Percentiles rank a stretch among this genome's conserved stretches.
Evolutionary conservation across 1,139 yeast species (phyloP).

Genomic region (Suhomyces taliae): DNA sequence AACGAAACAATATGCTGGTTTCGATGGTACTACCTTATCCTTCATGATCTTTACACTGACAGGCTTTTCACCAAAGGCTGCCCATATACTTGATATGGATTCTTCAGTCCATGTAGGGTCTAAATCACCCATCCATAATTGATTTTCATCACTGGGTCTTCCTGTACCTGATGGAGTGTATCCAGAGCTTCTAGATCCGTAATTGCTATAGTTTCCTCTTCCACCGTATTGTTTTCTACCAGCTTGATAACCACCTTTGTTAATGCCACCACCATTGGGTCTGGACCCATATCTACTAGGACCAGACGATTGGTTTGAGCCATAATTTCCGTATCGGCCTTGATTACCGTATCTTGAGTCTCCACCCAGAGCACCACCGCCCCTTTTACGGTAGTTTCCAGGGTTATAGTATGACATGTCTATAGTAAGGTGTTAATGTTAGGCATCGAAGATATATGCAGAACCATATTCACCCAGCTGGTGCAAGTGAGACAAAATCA

Average conservation of each 20-base stretch:
- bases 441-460: neutral
- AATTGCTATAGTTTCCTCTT: slow-evolving; percentile 3
- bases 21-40: slow-evolving; percentile 48
- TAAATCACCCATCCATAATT: slow-evolving; percentile 92
- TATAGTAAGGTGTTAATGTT: neutral
- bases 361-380: slow-evolving; percentile 2
- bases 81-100: slow-evolving; percentile 68
- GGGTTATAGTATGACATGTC: slow-evolving; percentile 15
- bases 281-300: slow-evolving; percentile 4
- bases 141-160: slow-evolving; percentile 18
- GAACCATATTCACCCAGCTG: neutral
- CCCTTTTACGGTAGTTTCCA: slow-evolving; percentile 8
- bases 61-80: slow-evolving; percentile 38
- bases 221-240: slow-evolving; percentile 5
- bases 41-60: slow-evolving; percentile 36
- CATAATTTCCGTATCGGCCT: slow-evolving; percentile 1
- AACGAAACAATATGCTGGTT: slow-evolving; percentile 72
- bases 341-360: slow-evolving; percentile 1
- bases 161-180: slow-evolving; percentile 2
- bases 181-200: slow-evolving; percentile 1
- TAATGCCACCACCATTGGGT: slow-evolving; percentile 2
- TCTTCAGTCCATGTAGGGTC: slow-evolving; percentile 85
- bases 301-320: neutral
- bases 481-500: no score
- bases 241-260: slow-evolving; percentile 1